phyloP scores from a whole-genome alignment of 306 rosid genomes.

The Dalbergia cultrata region DNA sequence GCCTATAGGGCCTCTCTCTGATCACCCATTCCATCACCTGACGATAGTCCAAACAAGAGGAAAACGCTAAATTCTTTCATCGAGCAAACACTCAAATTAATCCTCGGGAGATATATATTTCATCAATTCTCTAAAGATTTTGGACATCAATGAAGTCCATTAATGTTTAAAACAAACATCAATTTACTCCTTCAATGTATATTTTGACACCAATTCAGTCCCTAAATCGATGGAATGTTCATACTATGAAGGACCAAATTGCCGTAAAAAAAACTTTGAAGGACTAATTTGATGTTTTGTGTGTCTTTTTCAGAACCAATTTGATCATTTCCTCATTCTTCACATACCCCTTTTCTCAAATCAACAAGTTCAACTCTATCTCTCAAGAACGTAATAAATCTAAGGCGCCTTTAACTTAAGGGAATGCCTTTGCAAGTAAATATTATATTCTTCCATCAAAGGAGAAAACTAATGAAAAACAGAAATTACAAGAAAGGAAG shows the following conservation, averaged over 20 bases:
- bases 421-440: background rate
- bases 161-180: too few relatives aligned
- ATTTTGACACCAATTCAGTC: too few relatives aligned
- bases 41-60: constrained; percentile 41
- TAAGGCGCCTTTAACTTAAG: background rate
- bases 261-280: too few relatives aligned
- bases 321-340: background rate
- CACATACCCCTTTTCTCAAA: constrained; percentile 9
- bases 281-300: too few relatives aligned
- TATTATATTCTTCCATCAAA: background rate
- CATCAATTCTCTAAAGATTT: too few relatives aligned
- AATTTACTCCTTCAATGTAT: too few relatives aligned
- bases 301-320: too few relatives aligned
- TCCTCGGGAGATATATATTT: too few relatives aligned
- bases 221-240: too few relatives aligned
- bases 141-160: too few relatives aligned
- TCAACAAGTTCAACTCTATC: constrained; percentile 8
- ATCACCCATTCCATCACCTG: constrained; percentile 99
- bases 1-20: constrained; percentile 85
- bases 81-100: too few relatives aligned
- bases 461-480: background rate
- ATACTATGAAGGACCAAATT: too few relatives aligned
- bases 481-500: background rate
- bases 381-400: background rate
- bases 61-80: background rate